Base-by-base conservation (phyloP, 208 protist species). In the Novymonas esmeraldas region DNA sequence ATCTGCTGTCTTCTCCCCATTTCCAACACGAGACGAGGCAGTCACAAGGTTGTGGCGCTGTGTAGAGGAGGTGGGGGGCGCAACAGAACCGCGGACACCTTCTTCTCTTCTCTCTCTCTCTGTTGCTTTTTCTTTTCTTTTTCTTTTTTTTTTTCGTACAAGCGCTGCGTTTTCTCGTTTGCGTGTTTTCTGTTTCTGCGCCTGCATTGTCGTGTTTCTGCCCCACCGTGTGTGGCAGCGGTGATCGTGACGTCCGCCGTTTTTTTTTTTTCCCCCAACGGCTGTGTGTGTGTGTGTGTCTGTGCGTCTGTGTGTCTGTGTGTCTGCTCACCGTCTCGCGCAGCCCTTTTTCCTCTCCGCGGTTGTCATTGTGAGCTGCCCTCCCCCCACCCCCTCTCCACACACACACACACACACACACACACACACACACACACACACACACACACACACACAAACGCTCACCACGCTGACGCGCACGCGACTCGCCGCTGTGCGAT, bases 401-500 rank as follows among this genome's bases (percentile, higher is more conserved):
- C 52, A 45, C 39, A 45, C 39, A 45, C 39, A 45, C 39, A 45
- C n/a, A n/a, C n/a, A n/a, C n/a, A n/a, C n/a, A n/a, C n/a, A n/a
- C n/a, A n/a, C n/a, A n/a, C n/a, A n/a, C n/a, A n/a, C n/a, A n/a
- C n/a, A n/a, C n/a, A n/a, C n/a, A n/a, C n/a, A n/a, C n/a, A n/a
- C n/a, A n/a, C n/a, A n/a, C n/a, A n/a, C n/a, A n/a, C n/a, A n/a
- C n/a, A n/a, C n/a, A n/a, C n/a, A n/a, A n/a, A n/a, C n/a, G n/a
- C n/a, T n/a, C n/a, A n/a, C n/a, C n/a, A n/a, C n/a, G n/a, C n/a
- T n/a, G n/a, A n/a, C n/a, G n/a, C n/a, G n/a, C n/a, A n/a, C n/a
- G n/a, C n/a, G n/a, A n/a, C n/a, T n/a, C n/a, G n/a, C n/a, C n/a
- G n/a, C n/a, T n/a, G n/a, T n/a, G n/a, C n/a, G n/a, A n/a, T n/a